Percentiles rank a stretch among this genome's conserved stretches.
phyloP scores from a whole-genome alignment of 345 rosid species.

The Euclidium syriacum region DNA sequence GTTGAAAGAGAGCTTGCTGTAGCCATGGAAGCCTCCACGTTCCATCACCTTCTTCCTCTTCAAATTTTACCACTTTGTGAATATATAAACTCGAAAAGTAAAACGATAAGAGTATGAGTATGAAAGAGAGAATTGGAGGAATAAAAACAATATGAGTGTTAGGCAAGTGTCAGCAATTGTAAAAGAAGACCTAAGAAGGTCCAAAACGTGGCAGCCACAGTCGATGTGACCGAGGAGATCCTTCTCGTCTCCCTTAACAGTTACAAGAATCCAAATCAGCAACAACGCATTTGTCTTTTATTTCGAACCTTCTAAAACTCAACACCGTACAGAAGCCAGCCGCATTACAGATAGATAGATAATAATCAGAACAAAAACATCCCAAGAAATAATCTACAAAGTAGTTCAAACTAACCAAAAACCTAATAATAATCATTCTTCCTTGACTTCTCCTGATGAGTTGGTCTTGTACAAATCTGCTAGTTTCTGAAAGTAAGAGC shows the following conservation, averaged over 20 bases:
- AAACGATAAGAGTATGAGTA: not conserved
- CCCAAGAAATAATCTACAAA: conserved; percentile 22
- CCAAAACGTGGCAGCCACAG: conserved; percentile 25
- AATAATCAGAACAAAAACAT: not conserved
- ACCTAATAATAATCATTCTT: conserved; percentile 7
- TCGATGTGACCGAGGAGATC: conserved; percentile 55
- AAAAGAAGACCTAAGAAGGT: conserved; percentile 16
- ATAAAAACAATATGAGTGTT: not conserved
- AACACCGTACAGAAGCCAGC: conserved; percentile 4
- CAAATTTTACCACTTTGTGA: conserved; percentile 1
- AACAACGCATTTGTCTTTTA: conserved; percentile 4
- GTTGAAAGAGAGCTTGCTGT: conserved; percentile 40
- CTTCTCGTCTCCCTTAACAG: conserved; percentile 22
- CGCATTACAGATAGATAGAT: not conserved
- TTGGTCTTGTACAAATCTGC: conserved; percentile 40
- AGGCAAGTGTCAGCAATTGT: conserved; percentile 34
- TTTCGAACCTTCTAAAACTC: conserved; percentile 25
- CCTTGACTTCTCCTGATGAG: conserved; percentile 13
- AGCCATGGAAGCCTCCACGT: conserved; percentile 62
- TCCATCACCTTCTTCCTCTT: conserved; percentile 45
- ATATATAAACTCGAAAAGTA: conserved; percentile 2
- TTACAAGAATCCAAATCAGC: conserved; percentile 23
- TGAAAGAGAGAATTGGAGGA: not conserved
- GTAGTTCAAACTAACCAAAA: too few species aligned
- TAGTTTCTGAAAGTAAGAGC: conserved; percentile 50